Base-by-base conservation (phyloP, 2,329 filamentous ascomycete species). In the Thermoascus crustaceus region DNA sequence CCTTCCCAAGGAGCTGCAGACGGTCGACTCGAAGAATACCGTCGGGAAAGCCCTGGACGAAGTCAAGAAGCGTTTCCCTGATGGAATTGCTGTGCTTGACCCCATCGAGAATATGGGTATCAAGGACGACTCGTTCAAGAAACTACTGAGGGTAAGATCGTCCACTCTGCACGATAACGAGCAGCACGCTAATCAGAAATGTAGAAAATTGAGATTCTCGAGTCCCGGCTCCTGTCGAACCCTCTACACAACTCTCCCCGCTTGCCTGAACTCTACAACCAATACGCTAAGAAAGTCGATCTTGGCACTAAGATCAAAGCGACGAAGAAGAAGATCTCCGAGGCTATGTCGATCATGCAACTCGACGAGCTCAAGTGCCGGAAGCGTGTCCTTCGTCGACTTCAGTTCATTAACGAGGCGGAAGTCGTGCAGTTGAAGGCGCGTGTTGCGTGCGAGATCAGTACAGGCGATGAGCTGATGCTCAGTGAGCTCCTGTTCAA, bases 361-460 rank as follows among this genome's bases (percentile, higher is more conserved):
- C 73, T 96, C 44, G 91, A 98, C 50, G 91, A 98, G 63, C 75
- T 98, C 42, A 96, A 96, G 68, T 87, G 85, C 44, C 82, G 91
- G 43, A 98, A 95, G 69, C 82, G 91, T 48, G 91, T 98, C 4
- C 74, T 98, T 19, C 85, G 93, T 30, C 85, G 91, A 35, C 76
- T 98, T 7, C 86, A 85, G 4, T 98, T 98, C 64, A 93, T 95
- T 63, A 93, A 94, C 57, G 91, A 96, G 41, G 76, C 79, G 34
- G 91, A 96, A 58, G 88, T 98, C 1, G 88, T 98, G 6, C 84
- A 96, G 66, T 76, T 96, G 53, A 98, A 98, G 67, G 91, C 89
- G 7, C 85, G 93, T 37, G 93, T 96, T 3, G 91, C 91, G 2
- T 98, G 91, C 63, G 89, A 98, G 65, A 96, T 98, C 46, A 94